Percentiles rank a stretch among this genome's conserved stretches.
Evolutionary conservation across 2,329 filamentous ascomycete genomes (phyloP).

Genomic region (Albifimbria verrucaria): DNA sequence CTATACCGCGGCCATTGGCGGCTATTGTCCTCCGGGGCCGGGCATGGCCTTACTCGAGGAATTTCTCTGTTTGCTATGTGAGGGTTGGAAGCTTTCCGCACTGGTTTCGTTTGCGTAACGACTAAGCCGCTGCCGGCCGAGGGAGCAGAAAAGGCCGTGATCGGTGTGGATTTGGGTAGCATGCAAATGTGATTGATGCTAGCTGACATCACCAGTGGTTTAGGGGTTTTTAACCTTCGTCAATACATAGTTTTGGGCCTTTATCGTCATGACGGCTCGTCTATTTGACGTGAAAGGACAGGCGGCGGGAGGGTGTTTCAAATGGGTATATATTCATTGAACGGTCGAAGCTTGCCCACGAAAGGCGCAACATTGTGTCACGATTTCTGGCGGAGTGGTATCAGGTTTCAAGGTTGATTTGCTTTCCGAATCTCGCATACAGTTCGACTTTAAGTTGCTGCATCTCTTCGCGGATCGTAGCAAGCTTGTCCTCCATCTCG

Average conservation of each 20-base stretch:
- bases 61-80: neutral
- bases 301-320: no score
- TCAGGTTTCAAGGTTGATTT: slow-evolving; percentile 93
- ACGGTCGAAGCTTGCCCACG: no score
- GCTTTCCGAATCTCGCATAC: slow-evolving; percentile 92
- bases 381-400: neutral
- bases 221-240: no score
- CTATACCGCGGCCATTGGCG: neutral
- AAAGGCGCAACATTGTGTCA: no score
- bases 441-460: slow-evolving; percentile 83
- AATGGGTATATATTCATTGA: no score
- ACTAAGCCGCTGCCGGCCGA: neutral
- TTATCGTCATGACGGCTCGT: no score
- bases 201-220: neutral
- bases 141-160: neutral
- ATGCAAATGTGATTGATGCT: neutral
- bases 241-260: no score
- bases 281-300: no score
- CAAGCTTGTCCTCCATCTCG: slow-evolving; percentile 72
- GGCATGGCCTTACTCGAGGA: neutral
- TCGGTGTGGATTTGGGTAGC: neutral
- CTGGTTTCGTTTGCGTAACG: no score
- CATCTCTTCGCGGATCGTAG: slow-evolving; percentile 80
- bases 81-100: no score
- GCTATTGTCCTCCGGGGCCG: neutral